A percentile compares a stretch with the other conserved stretches of the same genome.
phyloP scores from a whole-genome alignment of 306 rosid species.

The Clitoria ternatea region DNA sequence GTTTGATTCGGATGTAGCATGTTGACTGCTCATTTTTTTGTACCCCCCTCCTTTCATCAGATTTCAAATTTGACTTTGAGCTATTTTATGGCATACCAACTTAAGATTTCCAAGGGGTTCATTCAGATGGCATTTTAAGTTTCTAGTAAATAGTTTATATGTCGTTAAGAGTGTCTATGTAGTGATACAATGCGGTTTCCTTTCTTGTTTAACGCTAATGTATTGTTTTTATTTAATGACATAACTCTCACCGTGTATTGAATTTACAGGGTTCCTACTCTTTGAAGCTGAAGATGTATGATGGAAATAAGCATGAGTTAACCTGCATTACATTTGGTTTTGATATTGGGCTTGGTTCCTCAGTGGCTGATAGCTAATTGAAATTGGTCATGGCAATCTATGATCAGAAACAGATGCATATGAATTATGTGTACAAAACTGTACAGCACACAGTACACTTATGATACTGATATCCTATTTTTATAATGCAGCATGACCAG shows the following conservation, averaged over 20 bases:
- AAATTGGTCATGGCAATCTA: conserved; percentile 3
- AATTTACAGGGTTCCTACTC: conserved; percentile 68
- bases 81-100: neutral
- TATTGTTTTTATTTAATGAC: neutral
- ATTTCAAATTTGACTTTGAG: neutral
- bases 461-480: conserved; percentile 2
- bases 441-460: neutral
- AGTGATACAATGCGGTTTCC: neutral
- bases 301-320: conserved; percentile 48
- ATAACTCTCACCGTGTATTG: conserved; percentile 23
- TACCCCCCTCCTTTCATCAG: neutral
- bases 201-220: neutral
- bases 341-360: conserved; percentile 56
- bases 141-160: neutral
- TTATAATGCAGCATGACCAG: neutral
- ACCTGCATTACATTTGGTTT: conserved; percentile 69
- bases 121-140: neutral
- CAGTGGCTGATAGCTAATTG: conserved; percentile 62
- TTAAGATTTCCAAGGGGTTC: neutral
- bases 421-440: conserved; percentile 23
- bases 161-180: neutral
- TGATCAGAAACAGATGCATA: neutral
- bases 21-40: neutral
- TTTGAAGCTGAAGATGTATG: conserved; percentile 65
- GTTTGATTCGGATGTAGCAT: neutral